These are phyloP conservation scores for Asterochloris sp. DNA, from an alignment of 139 green algal species.

Conservation along the genomic window DNA sequence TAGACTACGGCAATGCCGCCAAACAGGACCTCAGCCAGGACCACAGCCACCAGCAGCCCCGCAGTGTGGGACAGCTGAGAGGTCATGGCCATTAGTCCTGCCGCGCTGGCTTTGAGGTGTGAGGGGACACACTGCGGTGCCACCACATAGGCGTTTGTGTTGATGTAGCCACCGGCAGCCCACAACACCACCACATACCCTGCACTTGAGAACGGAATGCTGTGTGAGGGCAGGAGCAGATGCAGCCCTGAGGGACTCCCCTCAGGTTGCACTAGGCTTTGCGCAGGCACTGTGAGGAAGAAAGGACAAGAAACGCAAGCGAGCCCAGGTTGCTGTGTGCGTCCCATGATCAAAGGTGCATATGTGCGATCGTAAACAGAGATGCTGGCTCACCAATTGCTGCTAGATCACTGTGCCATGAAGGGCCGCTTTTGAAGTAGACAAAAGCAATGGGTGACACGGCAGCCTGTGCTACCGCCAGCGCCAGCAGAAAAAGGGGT, in stretches of 20 bases:
- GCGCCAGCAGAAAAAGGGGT: constrained; percentile 32
- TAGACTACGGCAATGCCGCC: constrained; percentile 26
- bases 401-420: background rate
- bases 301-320: too few relatives aligned
- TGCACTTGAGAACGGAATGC: background rate
- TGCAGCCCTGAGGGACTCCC: too few relatives aligned
- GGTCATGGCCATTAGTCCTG: constrained; percentile 59
- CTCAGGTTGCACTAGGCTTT: too few relatives aligned
- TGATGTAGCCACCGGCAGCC: constrained; percentile 57
- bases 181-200: constrained; percentile 45
- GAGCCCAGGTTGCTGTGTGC: too few relatives aligned
- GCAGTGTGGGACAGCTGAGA: constrained; percentile 63
- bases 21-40: constrained; percentile 40
- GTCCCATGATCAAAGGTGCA: too few relatives aligned
- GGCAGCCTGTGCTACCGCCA: constrained; percentile 29
- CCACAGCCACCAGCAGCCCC: constrained; percentile 43
- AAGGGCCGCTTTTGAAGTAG: constrained; percentile 55
- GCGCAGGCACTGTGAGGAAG: too few relatives aligned
- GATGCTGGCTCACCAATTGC: background rate
- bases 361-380: background rate
- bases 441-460: constrained; percentile 48
- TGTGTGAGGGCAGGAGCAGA: too few relatives aligned
- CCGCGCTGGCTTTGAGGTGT: constrained; percentile 47
- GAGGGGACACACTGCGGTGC: constrained; percentile 51
- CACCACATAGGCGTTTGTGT: constrained; percentile 68